phyloP scores from a whole-genome alignment of 768 basidiomycete genomes.

The Scleroderma bovista region DNA sequence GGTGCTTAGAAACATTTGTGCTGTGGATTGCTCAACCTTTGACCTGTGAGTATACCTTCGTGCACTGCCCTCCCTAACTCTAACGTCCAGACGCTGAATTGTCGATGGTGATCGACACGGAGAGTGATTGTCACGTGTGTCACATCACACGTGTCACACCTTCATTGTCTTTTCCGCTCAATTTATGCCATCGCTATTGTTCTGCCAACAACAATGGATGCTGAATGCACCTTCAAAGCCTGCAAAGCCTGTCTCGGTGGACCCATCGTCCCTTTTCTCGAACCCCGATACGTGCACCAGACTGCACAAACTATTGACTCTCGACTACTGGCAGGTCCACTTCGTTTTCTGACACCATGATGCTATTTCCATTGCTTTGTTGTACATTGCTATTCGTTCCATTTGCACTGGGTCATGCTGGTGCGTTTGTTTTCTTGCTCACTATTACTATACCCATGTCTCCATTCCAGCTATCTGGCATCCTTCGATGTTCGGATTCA shows the following conservation, averaged over 20 bases:
- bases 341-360: constrained; percentile 3
- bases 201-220: neutral
- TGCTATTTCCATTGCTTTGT: neutral
- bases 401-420: constrained; percentile 11
- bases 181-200: no score
- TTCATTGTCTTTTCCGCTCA: no score
- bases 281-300: neutral
- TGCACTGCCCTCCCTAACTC: no score
- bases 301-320: neutral
- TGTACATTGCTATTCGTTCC: constrained; percentile 1
- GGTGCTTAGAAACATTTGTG: no score
- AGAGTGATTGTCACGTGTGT: no score
- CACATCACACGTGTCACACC: no score
- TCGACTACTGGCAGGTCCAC: constrained; percentile 17
- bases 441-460: neutral
- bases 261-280: neutral
- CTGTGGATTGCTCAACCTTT: no score
- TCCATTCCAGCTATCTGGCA: constrained; percentile 41
- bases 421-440: constrained; percentile 7
- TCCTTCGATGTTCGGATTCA: constrained; percentile 63
- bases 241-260: no score
- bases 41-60: no score
- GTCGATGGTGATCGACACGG: no score
- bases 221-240: neutral
- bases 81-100: no score